Conservation (phyloP, 129 eudicot genomes). For the Mikania micrantha region DNA sequence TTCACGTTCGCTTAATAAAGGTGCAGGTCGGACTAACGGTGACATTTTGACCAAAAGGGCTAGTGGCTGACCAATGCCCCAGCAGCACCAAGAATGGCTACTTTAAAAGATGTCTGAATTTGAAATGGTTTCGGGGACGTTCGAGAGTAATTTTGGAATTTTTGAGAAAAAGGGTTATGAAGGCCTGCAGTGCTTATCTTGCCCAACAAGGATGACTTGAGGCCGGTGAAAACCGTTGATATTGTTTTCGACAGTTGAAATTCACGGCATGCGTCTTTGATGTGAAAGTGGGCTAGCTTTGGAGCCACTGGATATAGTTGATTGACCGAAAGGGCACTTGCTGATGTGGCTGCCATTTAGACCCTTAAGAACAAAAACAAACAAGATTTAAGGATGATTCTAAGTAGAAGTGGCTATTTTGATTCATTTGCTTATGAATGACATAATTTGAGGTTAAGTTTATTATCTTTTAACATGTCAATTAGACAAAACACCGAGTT, state of each 20-base stretch:
- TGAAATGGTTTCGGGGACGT: conserved; percentile 23
- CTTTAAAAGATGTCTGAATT: conserved; percentile 74
- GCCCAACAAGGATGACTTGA: conserved; percentile 47
- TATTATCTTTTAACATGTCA: too few relatives aligned
- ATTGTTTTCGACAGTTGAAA: conserved; percentile 27
- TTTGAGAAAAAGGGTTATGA: conserved; percentile 22
- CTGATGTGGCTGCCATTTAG: conserved; percentile 66
- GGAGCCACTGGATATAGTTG: conserved; percentile 40
- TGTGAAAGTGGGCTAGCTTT: conserved; percentile 32
- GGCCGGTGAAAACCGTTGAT: conserved; percentile 48
- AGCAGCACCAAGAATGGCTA: conserved; percentile 80
- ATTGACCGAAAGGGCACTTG: conserved; percentile 48
- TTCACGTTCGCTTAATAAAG: conserved; percentile 80
- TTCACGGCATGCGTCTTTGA: conserved; percentile 27
- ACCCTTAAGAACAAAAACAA: conserved; percentile 28
- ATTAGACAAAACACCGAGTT: too few relatives aligned
- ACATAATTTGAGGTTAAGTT: too few relatives aligned
- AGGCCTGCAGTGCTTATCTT: conserved; percentile 40
- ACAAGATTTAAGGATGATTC: too few relatives aligned
- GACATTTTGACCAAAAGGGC: conserved; percentile 84
- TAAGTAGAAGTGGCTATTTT: too few relatives aligned
- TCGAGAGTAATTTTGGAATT: conserved; percentile 24
- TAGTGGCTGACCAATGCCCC: conserved; percentile 93
- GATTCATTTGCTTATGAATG: too few relatives aligned
- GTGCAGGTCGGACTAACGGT: conserved; percentile 60